Evolutionary conservation across 192 early-diverging fungal genomes (phyloP), one percentile per base, ranked within the genome.

Genomic region (Entomortierella chlamydospora): DNA sequence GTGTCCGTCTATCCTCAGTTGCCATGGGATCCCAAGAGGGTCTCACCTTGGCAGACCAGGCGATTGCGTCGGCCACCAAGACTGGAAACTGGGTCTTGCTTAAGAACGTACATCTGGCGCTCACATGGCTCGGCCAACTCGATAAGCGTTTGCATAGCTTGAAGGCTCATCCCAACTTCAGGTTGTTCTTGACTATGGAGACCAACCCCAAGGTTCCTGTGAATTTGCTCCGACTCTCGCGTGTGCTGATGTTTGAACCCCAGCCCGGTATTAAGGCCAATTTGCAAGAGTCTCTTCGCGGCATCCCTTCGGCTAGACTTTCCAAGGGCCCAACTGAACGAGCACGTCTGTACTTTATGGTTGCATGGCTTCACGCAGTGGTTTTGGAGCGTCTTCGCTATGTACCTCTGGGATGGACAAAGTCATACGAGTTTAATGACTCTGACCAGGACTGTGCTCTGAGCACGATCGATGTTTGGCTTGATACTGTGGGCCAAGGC

Each of bases 21-120:
- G 98, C 98, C 7, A 97, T 99, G 96, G 98, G 98, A 62, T 97
- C 98, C 6, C 87, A 91, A 37, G 98, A 99, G 91, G 97, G 97
- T 57, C 91, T 95, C 53, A 84, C 82, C 20, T 83, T 95, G 39
- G 98, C 98, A 7, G 97, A 98, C 58, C 85, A 87, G 74, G 98
- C 96, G 0, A 97, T 99, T 63, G 87, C 93, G 1, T 63, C 81
- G 0, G 96, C 97, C 0, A 87, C 87, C 42, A 93, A 94, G 82
- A 89, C 82, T 42, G 98, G 98, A 56, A 85, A 86, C 52, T 99
- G 97, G 97, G 97, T 99, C 8, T 85, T 99, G 61, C 86, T 99
- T 59, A 97, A 98, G 84, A 99, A 99, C 81, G 98, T 98, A n/a
- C 98, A 99, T 69, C 83, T 99, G 57, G 95, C 98, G 29, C 88